Base-by-base conservation (phyloP, 495 filamentous ascomycete genomes). In the Neurospora sp. region DNA sequence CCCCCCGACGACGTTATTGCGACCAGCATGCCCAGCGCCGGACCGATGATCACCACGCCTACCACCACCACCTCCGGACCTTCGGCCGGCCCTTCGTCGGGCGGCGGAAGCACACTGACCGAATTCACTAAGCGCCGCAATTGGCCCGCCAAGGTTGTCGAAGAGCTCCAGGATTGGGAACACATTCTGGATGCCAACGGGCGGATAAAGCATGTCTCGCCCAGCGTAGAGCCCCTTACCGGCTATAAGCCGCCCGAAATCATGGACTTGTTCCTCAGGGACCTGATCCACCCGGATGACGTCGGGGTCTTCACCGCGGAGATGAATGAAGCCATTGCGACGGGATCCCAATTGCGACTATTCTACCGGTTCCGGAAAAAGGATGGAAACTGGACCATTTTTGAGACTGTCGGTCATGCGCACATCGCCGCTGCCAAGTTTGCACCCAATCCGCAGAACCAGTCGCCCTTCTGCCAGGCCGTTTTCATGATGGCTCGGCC, bases 401-500 rank as follows among this genome's bases (percentile, higher is more conserved):
- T 99, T 75, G 96, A 98, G 80, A 89, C 93, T 7, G 90, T 94
- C 76, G 96, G 96, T 9, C 96, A 99, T 78, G 92, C 95, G 37
- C 96, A 99, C 82, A 88, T 97, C 72, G 89, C 91, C 20, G 87
- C 88, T n/a, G 89, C 92, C 72, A 85, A 87, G 71, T 86, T 86
- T 59, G 84, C 85, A 20, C 91, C 90, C 72, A 90, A 90, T 74
- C 86, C 88, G 1, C 86, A 85, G 44, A 90, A 90, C 72, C 85
- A 85, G 71, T 84, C 89, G 39, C 88, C 90, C 4, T 91, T 90
- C 75, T 97, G 95, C 82, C 89, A 91, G 74, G 94, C 95, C 20
- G 92, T 97, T 78, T 97, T 98, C 81, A 92, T 99, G 85, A 93
- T 97, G 89, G 90, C 93, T 35, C 88, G 96, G 27, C 96, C 94